Conservation (phyloP, 2,329 filamentous ascomycete species). For the Talaromyces sp. region DNA sequence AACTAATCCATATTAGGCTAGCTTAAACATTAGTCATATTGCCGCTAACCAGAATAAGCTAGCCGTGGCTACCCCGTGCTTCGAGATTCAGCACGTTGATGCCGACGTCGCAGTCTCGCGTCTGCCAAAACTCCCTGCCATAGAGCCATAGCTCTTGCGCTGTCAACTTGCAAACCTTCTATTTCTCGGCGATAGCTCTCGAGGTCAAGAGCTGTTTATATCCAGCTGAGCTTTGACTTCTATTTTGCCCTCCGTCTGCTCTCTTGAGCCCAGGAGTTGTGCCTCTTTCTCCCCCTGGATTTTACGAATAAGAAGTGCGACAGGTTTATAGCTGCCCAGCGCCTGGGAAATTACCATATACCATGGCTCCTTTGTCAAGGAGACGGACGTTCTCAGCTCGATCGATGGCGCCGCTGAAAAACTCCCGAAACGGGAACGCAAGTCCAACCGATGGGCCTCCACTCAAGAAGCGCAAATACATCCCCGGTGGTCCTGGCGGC, state of each 20-base stretch:
- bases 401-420: constrained; percentile 32
- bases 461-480: constrained; percentile 70
- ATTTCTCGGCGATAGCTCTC: not conserved
- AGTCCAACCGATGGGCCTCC: constrained; percentile 55
- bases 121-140: constrained; percentile 13
- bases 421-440: constrained; percentile 28
- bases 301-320: not conserved
- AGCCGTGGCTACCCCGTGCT: constrained; percentile 14
- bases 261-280: not conserved
- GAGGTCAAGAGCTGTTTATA: not conserved
- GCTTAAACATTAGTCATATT: not conserved
- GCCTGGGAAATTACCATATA: not conserved
- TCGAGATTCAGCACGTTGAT: constrained; percentile 17
- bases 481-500: constrained; percentile 81
- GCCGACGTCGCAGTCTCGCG: constrained; percentile 15
- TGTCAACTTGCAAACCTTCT: not conserved
- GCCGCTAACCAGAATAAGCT: not conserved
- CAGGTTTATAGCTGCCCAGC: not conserved
- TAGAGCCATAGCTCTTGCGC: constrained; percentile 12
- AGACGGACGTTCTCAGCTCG: constrained; percentile 29
- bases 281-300: constrained; percentile 6
- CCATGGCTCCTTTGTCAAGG: constrained; percentile 35
- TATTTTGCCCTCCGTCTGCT: not conserved
- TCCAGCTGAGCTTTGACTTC: not conserved
- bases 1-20: constrained; percentile 2